Percentiles rank a stretch among this genome's conserved stretches.
Evolutionary conservation across 805 yeast genomes (phyloP).

Genomic region (Ogataea salicorniae): DNA sequence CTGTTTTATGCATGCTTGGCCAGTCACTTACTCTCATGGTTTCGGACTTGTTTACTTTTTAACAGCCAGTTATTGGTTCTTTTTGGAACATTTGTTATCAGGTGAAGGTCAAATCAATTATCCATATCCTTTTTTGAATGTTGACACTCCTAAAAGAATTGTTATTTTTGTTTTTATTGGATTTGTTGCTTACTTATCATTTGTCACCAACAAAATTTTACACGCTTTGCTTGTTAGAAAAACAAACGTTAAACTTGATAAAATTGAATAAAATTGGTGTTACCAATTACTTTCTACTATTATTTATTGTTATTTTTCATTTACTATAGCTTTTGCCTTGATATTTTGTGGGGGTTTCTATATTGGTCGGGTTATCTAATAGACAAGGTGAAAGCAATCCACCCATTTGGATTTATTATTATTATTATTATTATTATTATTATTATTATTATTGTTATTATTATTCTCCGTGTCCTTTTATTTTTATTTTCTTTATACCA

Average conservation of each 20-base stretch:
- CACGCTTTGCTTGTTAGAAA: constrained; percentile 5
- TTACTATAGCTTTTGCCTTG: too few species aligned
- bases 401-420: too few species aligned
- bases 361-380: too few species aligned
- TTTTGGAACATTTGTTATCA: constrained; percentile 40
- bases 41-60: constrained; percentile 34
- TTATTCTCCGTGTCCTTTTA: too few species aligned
- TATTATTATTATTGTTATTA: too few species aligned
- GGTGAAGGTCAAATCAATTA: constrained; percentile 34
- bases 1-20: constrained; percentile 44
- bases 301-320: too few species aligned
- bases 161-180: constrained; percentile 45
- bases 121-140: constrained; percentile 68
- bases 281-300: too few species aligned
- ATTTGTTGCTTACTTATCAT: constrained; percentile 30
- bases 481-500: too few species aligned
- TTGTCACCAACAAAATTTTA: constrained; percentile 17
- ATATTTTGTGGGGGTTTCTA: too few species aligned
- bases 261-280: too few species aligned
- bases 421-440: too few species aligned
- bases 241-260: background rate
- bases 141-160: constrained; percentile 37
- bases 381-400: too few species aligned
- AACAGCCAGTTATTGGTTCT: constrained; percentile 48
- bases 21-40: constrained; percentile 32